These are phyloP conservation scores for Phaeosphaeria sp. DNA, from an alignment of 2,329 filamentous ascomycete genomes.

Conservation along the genomic window DNA sequence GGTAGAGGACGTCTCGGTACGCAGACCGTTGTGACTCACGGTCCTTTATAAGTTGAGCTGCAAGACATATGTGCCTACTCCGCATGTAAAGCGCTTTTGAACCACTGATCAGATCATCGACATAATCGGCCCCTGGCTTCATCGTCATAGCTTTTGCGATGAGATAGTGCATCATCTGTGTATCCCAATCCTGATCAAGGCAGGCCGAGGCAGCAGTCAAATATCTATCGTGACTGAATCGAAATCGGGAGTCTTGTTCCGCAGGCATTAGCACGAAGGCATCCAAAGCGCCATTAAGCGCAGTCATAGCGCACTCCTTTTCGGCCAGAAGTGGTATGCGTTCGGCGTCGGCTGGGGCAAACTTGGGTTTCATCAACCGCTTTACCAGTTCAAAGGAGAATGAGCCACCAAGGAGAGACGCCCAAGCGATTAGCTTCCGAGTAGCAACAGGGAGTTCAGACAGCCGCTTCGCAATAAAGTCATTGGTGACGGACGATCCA, in stretches of 20 bases:
- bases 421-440: constrained; percentile 85
- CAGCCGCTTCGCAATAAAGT: constrained; percentile 80
- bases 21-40: constrained; percentile 66
- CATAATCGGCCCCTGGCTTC: constrained; percentile 68
- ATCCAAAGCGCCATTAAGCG: constrained; percentile 81
- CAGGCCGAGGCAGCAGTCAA: constrained; percentile 69
- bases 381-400: constrained; percentile 86
- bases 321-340: constrained; percentile 60
- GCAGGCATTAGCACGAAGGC: constrained; percentile 81
- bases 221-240: constrained; percentile 88
- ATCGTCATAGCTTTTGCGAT: constrained; percentile 83
- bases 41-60: constrained; percentile 74
- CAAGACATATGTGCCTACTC: constrained; percentile 81
- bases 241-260: constrained; percentile 84
- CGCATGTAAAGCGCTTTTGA: constrained; percentile 68
- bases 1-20: constrained; percentile 78
- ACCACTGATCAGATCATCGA: constrained; percentile 61
- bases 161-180: constrained; percentile 78
- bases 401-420: constrained; percentile 77
- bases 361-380: constrained; percentile 75
- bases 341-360: constrained; percentile 50
- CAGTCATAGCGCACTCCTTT: constrained; percentile 74
- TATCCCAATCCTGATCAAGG: constrained; percentile 66
- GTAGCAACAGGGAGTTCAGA: constrained; percentile 76
- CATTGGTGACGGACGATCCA: constrained; percentile 79